A percentile compares a stretch with the other conserved stretches of the same genome.
These are phyloP conservation scores for Aspergillus chevalieri DNA, from an alignment of 2,329 filamentous ascomycete genomes.

Conservation along the genomic window DNA sequence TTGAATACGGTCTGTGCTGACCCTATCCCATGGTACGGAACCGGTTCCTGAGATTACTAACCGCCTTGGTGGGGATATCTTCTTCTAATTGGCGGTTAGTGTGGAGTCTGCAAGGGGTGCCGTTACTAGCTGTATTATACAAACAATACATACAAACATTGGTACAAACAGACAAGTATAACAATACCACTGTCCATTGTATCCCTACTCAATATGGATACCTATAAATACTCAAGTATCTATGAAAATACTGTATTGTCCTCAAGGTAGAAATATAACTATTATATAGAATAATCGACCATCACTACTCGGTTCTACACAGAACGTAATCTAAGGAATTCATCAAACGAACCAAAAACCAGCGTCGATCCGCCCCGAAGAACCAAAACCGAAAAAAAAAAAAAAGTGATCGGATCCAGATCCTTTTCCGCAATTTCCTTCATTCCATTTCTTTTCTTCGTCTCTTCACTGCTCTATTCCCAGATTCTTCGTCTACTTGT, in stretches of 20 bases:
- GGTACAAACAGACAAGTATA: too few species aligned
- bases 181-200: too few species aligned
- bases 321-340: too few species aligned
- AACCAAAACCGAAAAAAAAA: slow-evolving; percentile 1
- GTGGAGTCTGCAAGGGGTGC: slow-evolving; percentile 14
- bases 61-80: neutral
- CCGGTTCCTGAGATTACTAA: neutral
- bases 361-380: slow-evolving; percentile 2
- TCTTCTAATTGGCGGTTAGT: neutral
- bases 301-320: too few species aligned
- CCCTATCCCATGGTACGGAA: slow-evolving; percentile 10
- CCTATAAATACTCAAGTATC: too few species aligned
- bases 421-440: slow-evolving; percentile 8
- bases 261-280: too few species aligned
- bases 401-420: slow-evolving; percentile 12
- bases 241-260: too few species aligned
- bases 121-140: too few species aligned
- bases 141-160: too few species aligned
- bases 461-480: slow-evolving; percentile 2
- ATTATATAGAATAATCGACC: too few species aligned
- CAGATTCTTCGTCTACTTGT: slow-evolving; percentile 3
- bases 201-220: too few species aligned
- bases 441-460: slow-evolving; percentile 4
- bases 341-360: neutral
- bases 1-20: neutral